Evolutionary conservation across 1,284 basidiomycete genomes (phyloP).

Genomic region (Phellopilus nigrolimitatus): DNA sequence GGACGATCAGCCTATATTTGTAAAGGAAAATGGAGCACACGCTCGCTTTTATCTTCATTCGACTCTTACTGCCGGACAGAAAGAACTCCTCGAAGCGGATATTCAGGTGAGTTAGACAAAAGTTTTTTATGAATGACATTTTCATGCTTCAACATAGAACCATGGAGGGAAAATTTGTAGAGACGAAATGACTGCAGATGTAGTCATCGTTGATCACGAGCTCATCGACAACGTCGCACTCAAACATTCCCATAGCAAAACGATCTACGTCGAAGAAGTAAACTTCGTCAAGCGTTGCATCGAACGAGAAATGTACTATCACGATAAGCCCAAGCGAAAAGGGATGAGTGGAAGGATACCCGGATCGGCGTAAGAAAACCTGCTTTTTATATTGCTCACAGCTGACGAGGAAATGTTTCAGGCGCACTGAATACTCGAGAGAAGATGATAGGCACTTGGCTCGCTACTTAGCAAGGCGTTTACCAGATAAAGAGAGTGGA

Average conservation of each 20-base stretch:
- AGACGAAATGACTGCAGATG: constrained; percentile 1
- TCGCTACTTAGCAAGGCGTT: constrained; percentile 32
- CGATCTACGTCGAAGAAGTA: constrained; percentile 11
- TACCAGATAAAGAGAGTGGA: constrained; percentile 33
- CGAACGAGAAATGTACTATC: neutral
- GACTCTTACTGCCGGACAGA: neutral
- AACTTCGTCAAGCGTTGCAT: constrained; percentile 13
- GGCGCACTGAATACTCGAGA: constrained; percentile 28
- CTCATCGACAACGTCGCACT: neutral
- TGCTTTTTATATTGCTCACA: neutral
- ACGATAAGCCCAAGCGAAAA: constrained; percentile 1
- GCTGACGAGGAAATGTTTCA: neutral
- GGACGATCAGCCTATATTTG: neutral
- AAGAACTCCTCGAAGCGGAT: neutral
- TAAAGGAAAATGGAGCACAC: neutral
- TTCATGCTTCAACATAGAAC: neutral
- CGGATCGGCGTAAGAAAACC: constrained; percentile 2
- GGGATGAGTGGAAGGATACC: constrained; percentile 6
- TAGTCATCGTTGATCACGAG: constrained; percentile 6
- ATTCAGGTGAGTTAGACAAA: constrained; percentile 11
- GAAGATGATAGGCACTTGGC: constrained; percentile 36
- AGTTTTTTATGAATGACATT: too few species aligned
- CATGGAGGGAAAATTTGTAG: constrained; percentile 8
- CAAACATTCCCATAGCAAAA: constrained; percentile 1
- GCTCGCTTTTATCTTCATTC: constrained; percentile 11